Evolutionary conservation across 495 filamentous ascomycete species (phyloP).

Genomic region (Aspergillus bertholletiae): DNA sequence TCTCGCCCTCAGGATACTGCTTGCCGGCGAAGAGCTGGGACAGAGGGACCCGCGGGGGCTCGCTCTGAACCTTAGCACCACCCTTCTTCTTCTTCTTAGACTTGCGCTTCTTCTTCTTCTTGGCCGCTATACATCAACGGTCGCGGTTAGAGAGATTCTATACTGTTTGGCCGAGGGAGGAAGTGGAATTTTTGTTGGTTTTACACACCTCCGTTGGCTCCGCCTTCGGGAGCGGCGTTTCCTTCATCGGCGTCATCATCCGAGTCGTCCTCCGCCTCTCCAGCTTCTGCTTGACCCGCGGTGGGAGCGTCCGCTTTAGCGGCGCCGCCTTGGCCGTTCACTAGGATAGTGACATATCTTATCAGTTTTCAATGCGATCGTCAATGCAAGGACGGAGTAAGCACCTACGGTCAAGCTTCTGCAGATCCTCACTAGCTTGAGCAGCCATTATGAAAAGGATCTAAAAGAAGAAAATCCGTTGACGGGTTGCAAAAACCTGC

Average conservation of each 20-base stretch:
- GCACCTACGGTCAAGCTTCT: constrained; percentile 48
- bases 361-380: constrained; percentile 16
- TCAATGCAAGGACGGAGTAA: background rate
- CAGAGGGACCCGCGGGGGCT: constrained; percentile 72
- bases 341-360: constrained; percentile 26
- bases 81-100: constrained; percentile 70
- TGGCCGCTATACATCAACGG: constrained; percentile 38
- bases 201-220: constrained; percentile 40
- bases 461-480: constrained; percentile 4
- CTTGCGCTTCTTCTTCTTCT: constrained; percentile 83
- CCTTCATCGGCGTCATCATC: constrained; percentile 60
- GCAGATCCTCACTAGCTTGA: constrained; percentile 47
- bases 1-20: constrained; percentile 75
- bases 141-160: constrained; percentile 3
- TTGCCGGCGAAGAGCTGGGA: constrained; percentile 72
- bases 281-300: constrained; percentile 30
- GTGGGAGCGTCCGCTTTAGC: constrained; percentile 39
- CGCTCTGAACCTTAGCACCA: constrained; percentile 65
- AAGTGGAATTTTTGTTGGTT: constrained; percentile 1
- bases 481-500: background rate
- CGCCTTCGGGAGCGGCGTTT: constrained; percentile 35
- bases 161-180: constrained; percentile 1
- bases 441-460: constrained; percentile 47
- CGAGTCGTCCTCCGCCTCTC: constrained; percentile 61
- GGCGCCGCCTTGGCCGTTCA: constrained; percentile 49